Base-by-base conservation (phyloP, 2,329 filamentous ascomycete genomes). In the Diaporthe longicolla region DNA sequence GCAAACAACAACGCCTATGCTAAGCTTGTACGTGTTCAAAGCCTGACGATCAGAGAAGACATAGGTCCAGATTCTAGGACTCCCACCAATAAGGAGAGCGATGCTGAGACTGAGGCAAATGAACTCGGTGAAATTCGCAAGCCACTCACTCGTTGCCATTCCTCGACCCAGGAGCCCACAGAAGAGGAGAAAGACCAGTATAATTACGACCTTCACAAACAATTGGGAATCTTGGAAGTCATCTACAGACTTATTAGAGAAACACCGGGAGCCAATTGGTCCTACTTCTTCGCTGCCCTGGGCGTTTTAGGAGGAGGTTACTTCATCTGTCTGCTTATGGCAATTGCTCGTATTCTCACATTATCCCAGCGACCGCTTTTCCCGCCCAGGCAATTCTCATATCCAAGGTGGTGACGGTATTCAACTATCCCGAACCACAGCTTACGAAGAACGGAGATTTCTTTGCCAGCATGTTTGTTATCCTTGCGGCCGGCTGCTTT, bases 1-100 rank as follows among this genome's bases (percentile, higher is more conserved):
- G 37, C 7, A 1, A 61, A 43, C 58, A 43, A 61, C n/a, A n/a
- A n/a, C 21, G 76, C 74, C n/a, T 82, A 82, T 68, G 76, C 77
- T n/a, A 65, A 74, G 17, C 75, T 75, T 40, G 76, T 78, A 17
- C 55, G 58, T 54, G 74, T 76, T 13, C 79, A 80, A 69, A 73
- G 77, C 29, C 58, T 80, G 40, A 59, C 76, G 8, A 70, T 76
- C 11, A 13, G 15, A 13, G n/a, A 6, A 43, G 26, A 24, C 19
- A 35, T 43, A 8, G 65, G 71, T 17, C 26, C n/a, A 43, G 50
- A 52, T 1, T 73, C n/a, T 7, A 45, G 55, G 3, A 26, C 59
- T 11, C 52, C 35, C 1, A 72, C 73, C 8, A 73, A 77, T 24
- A 54, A 59, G 13, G 76, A 74, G 6, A 63, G 69, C 5, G 72